Evolutionary conservation across 495 filamentous ascomycete genomes (phyloP), one percentile per base, ranked within the genome.

Genomic region (Cercophora scortea): DNA sequence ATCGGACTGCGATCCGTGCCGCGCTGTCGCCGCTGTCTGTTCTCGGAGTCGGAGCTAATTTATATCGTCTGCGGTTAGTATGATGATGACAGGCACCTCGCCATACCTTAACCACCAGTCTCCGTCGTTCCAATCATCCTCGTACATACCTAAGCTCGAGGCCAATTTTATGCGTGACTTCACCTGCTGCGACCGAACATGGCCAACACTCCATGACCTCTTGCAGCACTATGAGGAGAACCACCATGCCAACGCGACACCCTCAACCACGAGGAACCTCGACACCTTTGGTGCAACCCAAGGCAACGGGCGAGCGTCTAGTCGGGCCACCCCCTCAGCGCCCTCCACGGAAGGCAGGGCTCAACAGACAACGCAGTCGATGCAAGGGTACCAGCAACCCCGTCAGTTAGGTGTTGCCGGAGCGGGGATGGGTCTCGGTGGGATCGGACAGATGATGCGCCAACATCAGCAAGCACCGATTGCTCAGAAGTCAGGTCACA

Each of bases 161-260:
- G 94, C 94, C 48, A 89, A 88, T 65, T 97, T 96, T 65, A 90
- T 96, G 89, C 84, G 82, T 60, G 89, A 97, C 71, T 97, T 96
- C 71, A 84, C 81, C 42, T 98, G 93, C 74, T 98, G 93, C 71
- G 89, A 87, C 58, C 73, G 85, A 57, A 92, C 81, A 17, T 78
- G 96, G 61, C 84, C 90, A 42, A 90, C 90, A 9, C 79, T 97
- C 55, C 93, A 98, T 66, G 93, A 97, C 64, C 79, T 98, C 18
- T 74, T 97, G 45, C 90, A 95, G 60, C 93, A 98, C 66, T 98
- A 96, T 67, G 93, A 98, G 70, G 90, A 96, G 68, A 77, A 83
- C 45, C 93, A 98, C 70, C 88, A 89, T 47, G 47, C 55, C 52
- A 61, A 38, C 42, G 61, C 42, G 56, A 65, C 56, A 1, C 61